A percentile compares a stretch with the other conserved stretches of the same genome.
These are phyloP conservation scores for Erysimum cheiri DNA, from an alignment of 441 rosid species.

Conservation along the genomic window DNA sequence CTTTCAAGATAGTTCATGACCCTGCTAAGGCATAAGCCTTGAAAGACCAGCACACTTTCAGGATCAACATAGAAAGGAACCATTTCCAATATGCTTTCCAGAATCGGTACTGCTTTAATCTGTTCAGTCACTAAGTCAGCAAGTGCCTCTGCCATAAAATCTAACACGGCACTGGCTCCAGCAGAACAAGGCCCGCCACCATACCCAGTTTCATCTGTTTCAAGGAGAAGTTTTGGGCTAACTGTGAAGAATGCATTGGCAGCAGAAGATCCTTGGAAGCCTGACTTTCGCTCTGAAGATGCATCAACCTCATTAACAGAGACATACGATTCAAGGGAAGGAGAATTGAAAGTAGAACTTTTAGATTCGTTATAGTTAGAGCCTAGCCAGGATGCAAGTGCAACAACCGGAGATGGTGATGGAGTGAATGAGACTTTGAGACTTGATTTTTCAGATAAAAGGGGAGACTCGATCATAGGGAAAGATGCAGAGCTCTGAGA, in stretches of 20 bases:
- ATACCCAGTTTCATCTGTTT: constrained; percentile 88
- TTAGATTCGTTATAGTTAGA: constrained; percentile 64
- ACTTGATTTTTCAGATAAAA: constrained; percentile 85
- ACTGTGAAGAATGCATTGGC: constrained; percentile 62
- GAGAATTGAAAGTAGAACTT: constrained; percentile 55
- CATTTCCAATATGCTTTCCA: constrained; percentile 84
- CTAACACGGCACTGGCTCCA: constrained; percentile 92
- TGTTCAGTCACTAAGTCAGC: constrained; percentile 95
- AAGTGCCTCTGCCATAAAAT: constrained; percentile 94
- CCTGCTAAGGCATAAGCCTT: constrained; percentile 90
- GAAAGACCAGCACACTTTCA: constrained; percentile 84
- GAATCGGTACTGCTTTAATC: constrained; percentile 75
- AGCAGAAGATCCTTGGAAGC: constrained; percentile 59
- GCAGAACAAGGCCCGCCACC: constrained; percentile 99
- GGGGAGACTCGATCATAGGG: constrained; percentile 72
- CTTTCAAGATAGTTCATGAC: constrained; percentile 98
- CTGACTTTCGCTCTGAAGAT: constrained; percentile 67
- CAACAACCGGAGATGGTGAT: constrained; percentile 77
- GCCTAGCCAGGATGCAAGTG: constrained; percentile 90
- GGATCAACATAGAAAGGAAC: constrained; percentile 84
- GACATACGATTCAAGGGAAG: constrained; percentile 72
- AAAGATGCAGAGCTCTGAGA: constrained; percentile 78
- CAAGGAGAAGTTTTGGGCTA: constrained; percentile 73
- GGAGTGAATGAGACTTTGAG: constrained; percentile 62
- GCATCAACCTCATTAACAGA: constrained; percentile 72